A percentile compares a stretch with the other conserved stretches of the same genome.
phyloP scores from a whole-genome alignment of 805 yeast genomes.

The Myxozyma sirexii region DNA sequence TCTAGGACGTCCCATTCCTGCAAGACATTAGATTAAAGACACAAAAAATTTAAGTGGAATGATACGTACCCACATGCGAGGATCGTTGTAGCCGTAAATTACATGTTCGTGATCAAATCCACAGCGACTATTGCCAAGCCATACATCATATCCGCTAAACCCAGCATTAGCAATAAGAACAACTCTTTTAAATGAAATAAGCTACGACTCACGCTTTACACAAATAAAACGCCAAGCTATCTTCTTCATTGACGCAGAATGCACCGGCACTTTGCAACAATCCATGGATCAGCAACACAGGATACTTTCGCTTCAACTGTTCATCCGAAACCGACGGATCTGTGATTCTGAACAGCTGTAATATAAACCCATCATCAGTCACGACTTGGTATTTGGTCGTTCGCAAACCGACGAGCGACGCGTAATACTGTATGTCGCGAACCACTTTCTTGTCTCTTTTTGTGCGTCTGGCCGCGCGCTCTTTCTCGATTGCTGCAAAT shows the following conservation, averaged over 20 bases:
- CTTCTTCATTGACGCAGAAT: slow-evolving; percentile 77
- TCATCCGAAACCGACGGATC: slow-evolving; percentile 48
- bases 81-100: slow-evolving; percentile 48
- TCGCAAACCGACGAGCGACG: slow-evolving; percentile 59
- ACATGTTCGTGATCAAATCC: slow-evolving; percentile 76
- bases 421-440: slow-evolving; percentile 69
- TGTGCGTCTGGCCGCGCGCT: slow-evolving; percentile 28
- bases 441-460: slow-evolving; percentile 46
- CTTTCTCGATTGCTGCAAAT: slow-evolving; percentile 24
- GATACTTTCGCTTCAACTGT: slow-evolving; percentile 49
- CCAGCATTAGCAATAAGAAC: neutral
- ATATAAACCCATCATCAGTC: slow-evolving; percentile 78
- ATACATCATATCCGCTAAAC: slow-evolving; percentile 70
- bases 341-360: slow-evolving; percentile 65
- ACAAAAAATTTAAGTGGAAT: too few species aligned
- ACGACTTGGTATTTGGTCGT: slow-evolving; percentile 60
- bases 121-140: slow-evolving; percentile 91
- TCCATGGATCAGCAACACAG: slow-evolving; percentile 82
- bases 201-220: slow-evolving; percentile 40
- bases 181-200: too few species aligned
- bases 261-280: slow-evolving; percentile 85
- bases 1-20: slow-evolving; percentile 83
- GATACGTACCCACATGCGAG: slow-evolving; percentile 64
- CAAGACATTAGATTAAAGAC: neutral
- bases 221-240: slow-evolving; percentile 67